Percentiles rank a stretch among this genome's conserved stretches.
Evolutionary conservation across 805 yeast genomes (phyloP).

Genomic region (Komagataella mondaviorum): DNA sequence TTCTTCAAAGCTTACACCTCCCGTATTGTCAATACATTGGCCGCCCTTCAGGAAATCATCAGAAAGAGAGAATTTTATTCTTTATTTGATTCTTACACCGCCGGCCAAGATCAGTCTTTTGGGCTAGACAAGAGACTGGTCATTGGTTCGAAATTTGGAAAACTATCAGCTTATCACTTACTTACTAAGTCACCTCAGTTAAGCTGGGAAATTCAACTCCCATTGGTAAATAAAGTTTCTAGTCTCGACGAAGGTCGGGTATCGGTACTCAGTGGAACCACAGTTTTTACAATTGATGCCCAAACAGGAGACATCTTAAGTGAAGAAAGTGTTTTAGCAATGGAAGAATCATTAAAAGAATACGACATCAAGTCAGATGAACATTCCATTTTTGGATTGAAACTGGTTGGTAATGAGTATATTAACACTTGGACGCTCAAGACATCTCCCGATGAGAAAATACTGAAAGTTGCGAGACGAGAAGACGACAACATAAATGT

Average conservation of each 20-base stretch:
- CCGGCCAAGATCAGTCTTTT: conserved; percentile 17
- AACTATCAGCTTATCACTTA: conserved; percentile 23
- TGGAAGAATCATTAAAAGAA: not conserved
- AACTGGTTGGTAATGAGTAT: not conserved
- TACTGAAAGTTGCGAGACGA: conserved; percentile 26
- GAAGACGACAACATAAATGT: conserved; percentile 23
- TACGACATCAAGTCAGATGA: not conserved
- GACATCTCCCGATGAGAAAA: conserved; percentile 14
- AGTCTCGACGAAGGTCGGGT: not conserved
- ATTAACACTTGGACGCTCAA: not conserved
- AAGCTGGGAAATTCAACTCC: not conserved
- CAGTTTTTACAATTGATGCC: not conserved
- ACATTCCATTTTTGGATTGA: not conserved
- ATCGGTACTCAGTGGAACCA: not conserved
- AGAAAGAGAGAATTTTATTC: not conserved
- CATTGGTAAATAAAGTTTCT: not conserved
- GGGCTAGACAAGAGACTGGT: conserved; percentile 32
- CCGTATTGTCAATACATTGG: conserved; percentile 7
- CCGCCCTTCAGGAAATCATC: not conserved
- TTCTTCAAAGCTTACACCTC: conserved; percentile 17
- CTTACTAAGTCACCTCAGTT: not conserved
- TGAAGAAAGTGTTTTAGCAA: not conserved
- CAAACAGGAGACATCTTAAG: not conserved
- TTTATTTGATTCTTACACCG: not conserved
- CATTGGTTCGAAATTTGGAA: conserved; percentile 24